phyloP scores from a whole-genome alignment of 495 filamentous ascomycete genomes.

The Penicillium pulvis region DNA sequence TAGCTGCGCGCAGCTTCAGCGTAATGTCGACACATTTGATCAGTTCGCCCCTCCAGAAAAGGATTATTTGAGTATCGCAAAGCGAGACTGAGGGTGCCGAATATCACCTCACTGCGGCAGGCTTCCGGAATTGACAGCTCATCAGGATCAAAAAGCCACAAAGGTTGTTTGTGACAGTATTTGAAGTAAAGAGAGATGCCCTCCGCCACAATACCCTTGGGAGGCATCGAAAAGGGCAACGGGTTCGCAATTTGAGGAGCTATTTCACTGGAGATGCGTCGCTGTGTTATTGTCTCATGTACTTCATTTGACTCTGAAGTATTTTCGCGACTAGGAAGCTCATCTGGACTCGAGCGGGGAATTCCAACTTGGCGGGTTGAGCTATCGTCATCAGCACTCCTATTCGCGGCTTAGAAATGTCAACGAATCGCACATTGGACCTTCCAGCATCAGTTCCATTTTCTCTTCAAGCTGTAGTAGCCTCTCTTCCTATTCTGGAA shows the following conservation, averaged over 20 bases:
- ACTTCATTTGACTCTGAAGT: constrained; percentile 7
- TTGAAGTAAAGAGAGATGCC: constrained; percentile 41
- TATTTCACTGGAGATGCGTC: constrained; percentile 8
- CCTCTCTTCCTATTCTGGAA: constrained; percentile 35
- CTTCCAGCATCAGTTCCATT: constrained; percentile 42
- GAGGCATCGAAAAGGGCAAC: constrained; percentile 23
- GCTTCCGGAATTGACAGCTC: constrained; percentile 28
- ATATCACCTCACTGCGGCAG: constrained; percentile 38
- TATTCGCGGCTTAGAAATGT: not conserved
- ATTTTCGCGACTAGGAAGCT: constrained; percentile 10
- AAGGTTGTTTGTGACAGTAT: constrained; percentile 47
- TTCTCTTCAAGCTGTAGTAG: constrained; percentile 46
- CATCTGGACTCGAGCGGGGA: constrained; percentile 8
- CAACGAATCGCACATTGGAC: constrained; percentile 24
- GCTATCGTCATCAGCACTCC: constrained; percentile 16
- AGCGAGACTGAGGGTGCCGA: constrained; percentile 40
- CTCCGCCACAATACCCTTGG: constrained; percentile 26
- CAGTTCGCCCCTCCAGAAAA: constrained; percentile 20
- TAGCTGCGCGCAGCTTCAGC: constrained; percentile 37
- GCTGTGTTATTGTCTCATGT: constrained; percentile 1
- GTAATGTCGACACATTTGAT: constrained; percentile 35
- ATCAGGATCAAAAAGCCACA: constrained; percentile 47
- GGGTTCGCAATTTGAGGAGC: constrained; percentile 18
- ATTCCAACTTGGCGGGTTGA: constrained; percentile 18
- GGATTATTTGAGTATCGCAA: constrained; percentile 33